Evolutionary conservation across 2,329 filamentous ascomycete species (phyloP), one percentile per base, ranked within the genome.

Genomic region (Hawksworthiomyces lignivorus): DNA sequence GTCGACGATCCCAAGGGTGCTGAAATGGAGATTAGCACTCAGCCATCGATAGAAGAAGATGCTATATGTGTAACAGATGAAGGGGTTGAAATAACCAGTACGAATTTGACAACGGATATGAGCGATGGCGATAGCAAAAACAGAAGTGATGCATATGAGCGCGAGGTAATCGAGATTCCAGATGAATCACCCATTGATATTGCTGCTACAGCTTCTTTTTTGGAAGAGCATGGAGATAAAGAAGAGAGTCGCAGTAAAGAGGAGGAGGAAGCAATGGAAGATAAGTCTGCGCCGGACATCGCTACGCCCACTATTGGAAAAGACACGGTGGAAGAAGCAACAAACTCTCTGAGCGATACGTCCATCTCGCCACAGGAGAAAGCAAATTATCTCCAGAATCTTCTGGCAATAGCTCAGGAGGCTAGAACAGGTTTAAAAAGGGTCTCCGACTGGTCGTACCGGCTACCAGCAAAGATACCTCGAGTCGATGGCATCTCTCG

Each of bases 161-260:
- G 57, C 18, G 62, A 62, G 1, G 54, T 61, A 11, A 52, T 50
- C 1, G 50, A 52, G 4, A 59, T 68, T 14, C 63, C 66, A 0
- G 54, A 65, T 28, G 67, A 70, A 45, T 72, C 70, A 2, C 71
- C 71, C 4, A 62, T 75, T 29, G 71, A 75, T 44, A 74, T 75
- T 24, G 68, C 70, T 0, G 70, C 70, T 0, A 70, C 71, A 0
- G 70, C 71, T 1, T 68, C 70, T 0, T 56, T 73, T 15, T 33
- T 20, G 30, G 30, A n/a, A n/a, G n/a, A n/a, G n/a, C n/a, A n/a
- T n/a, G n/a, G n/a, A n/a, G n/a, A n/a, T n/a, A n/a, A n/a, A n/a
- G n/a, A n/a, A n/a, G n/a, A n/a, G n/a, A n/a, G n/a, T n/a, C n/a
- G n/a, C n/a, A n/a, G n/a, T n/a, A 7, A 18, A 27, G 12, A 30